A percentile compares a stretch with the other conserved stretches of the same genome.
phyloP scores from a whole-genome alignment of 306 rosid species.

The Quercus dentata region DNA sequence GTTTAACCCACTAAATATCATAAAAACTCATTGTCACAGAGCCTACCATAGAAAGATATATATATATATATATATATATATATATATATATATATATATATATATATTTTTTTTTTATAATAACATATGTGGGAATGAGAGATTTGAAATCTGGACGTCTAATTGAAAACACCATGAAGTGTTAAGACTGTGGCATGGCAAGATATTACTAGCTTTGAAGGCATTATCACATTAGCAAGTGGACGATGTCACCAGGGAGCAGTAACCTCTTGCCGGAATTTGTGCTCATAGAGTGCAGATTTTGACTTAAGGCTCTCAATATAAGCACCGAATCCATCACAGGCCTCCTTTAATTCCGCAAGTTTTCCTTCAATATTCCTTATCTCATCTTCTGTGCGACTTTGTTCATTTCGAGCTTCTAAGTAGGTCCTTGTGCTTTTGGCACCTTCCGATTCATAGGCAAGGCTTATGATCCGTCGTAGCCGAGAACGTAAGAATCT shows the following conservation, averaged over 20 bases:
- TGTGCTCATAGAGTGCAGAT: conserved; percentile 44
- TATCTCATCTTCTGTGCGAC: conserved; percentile 46
- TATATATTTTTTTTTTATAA: no score
- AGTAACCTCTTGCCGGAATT: conserved; percentile 49
- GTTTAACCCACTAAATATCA: background rate
- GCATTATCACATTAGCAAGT: background rate
- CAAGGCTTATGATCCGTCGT: conserved; percentile 51
- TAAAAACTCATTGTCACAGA: background rate
- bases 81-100: no score
- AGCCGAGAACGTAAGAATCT: conserved; percentile 57
- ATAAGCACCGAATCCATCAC: conserved; percentile 51
- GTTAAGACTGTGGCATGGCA: no score
- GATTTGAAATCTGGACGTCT: no score
- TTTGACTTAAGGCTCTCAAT: conserved; percentile 53
- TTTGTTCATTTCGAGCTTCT: conserved; percentile 37
- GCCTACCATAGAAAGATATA: background rate
- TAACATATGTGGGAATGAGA: no score
- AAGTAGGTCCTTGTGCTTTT: conserved; percentile 38
- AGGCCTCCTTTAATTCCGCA: conserved; percentile 65
- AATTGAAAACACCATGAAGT: no score
- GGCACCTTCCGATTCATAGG: conserved; percentile 42
- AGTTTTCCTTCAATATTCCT: conserved; percentile 62
- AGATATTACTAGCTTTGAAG: no score
- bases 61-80: no score
- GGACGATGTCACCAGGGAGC: conserved; percentile 55